Evolutionary conservation across 2,329 filamentous ascomycete genomes (phyloP).

Genomic region (Tolypocladium tropicale): DNA sequence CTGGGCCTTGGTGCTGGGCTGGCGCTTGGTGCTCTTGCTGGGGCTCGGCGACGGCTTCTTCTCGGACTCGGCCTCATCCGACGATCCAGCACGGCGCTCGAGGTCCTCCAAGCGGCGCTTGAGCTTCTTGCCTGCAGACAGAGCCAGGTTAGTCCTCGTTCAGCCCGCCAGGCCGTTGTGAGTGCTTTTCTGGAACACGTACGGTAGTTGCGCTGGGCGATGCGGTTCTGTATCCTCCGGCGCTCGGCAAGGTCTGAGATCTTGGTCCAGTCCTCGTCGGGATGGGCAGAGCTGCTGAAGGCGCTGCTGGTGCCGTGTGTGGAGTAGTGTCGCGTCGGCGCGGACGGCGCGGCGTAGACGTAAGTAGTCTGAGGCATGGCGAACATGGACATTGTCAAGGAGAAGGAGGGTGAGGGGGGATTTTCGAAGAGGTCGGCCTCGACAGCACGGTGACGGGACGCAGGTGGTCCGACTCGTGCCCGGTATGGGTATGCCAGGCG

Average conservation of each 20-base stretch:
- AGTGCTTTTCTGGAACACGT: constrained; percentile 26
- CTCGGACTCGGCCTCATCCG: constrained; percentile 35
- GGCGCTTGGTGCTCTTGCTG: constrained; percentile 34
- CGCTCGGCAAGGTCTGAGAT: constrained; percentile 94
- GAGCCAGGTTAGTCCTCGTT: neutral
- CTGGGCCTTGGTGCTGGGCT: constrained; percentile 11
- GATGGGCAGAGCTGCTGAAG: constrained; percentile 87
- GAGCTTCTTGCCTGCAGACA: constrained; percentile 68
- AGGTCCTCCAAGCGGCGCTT: constrained; percentile 82
- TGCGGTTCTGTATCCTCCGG: constrained; percentile 90
- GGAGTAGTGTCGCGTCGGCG: constrained; percentile 53
- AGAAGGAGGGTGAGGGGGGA: constrained; percentile 1
- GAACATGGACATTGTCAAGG: constrained; percentile 24
- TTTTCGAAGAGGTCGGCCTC: neutral
- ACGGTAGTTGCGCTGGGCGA: constrained; percentile 97
- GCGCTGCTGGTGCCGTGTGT: constrained; percentile 80
- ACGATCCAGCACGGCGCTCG: constrained; percentile 60
- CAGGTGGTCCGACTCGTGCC: neutral
- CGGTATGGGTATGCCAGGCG: neutral
- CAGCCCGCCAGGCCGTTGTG: neutral
- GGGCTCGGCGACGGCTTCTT: constrained; percentile 23
- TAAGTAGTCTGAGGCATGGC: constrained; percentile 23
- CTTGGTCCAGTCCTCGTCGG: constrained; percentile 98
- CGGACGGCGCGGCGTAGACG: constrained; percentile 16
- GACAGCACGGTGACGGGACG: neutral